phyloP scores from a whole-genome alignment of 345 rosid genomes.

The Rhizophora mangle region DNA sequence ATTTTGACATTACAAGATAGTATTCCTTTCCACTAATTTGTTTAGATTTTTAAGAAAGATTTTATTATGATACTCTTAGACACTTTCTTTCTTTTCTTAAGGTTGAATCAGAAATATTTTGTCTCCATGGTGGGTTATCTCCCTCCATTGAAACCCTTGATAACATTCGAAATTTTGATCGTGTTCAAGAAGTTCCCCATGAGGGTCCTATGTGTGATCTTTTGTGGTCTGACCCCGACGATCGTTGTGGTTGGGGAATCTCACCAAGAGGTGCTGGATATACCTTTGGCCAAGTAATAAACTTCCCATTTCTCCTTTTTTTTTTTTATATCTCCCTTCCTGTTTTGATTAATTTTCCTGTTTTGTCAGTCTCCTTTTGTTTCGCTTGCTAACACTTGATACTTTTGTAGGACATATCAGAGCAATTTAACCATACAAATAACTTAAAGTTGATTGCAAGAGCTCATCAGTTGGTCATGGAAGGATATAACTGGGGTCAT shows the following conservation, averaged over 20 bases:
- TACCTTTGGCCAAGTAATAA: slow-evolving; percentile 87
- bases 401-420: slow-evolving; percentile 79
- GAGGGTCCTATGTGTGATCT: slow-evolving; percentile 99
- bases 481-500: slow-evolving; percentile 98
- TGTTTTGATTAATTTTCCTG: not conserved
- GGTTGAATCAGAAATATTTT: slow-evolving; percentile 96
- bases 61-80: not conserved
- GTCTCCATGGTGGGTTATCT: slow-evolving; percentile 91
- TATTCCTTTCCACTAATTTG: too few species aligned
- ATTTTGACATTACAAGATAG: too few species aligned
- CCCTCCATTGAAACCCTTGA: slow-evolving; percentile 91
- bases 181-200: slow-evolving; percentile 96
- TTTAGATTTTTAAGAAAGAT: too few species aligned
- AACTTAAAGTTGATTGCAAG: slow-evolving; percentile 86
- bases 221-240: slow-evolving; percentile 98
- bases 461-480: slow-evolving; percentile 97
- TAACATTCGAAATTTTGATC: slow-evolving; percentile 84
- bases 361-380: not conserved
- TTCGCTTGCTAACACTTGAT: slow-evolving; percentile 1
- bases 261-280: slow-evolving; percentile 97
- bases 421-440: slow-evolving; percentile 90
- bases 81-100: slow-evolving; percentile 26
- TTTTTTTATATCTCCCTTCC: not conserved
- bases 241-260: slow-evolving; percentile 96
- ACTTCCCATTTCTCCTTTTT: not conserved